phyloP scores from a whole-genome alignment of 139 green algal genomes.

The Tetradesmus obliquus region DNA sequence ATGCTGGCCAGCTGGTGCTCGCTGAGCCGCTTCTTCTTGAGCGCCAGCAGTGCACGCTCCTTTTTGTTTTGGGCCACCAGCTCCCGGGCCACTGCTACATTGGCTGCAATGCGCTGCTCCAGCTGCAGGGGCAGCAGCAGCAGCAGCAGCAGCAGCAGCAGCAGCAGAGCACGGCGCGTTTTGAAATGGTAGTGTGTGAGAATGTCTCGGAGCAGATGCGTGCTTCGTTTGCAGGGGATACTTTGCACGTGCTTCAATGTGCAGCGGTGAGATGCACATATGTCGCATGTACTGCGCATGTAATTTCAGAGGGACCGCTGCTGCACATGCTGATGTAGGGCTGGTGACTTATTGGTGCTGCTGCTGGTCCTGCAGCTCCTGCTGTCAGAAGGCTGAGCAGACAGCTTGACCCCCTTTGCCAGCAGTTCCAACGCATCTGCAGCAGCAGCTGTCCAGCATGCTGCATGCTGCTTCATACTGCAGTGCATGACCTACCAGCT shows the following conservation, averaged over 20 bases:
- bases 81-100: constrained; percentile 44
- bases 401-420: not conserved
- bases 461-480: too few relatives aligned
- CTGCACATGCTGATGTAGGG: too few relatives aligned
- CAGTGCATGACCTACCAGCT: constrained; percentile 54
- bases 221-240: too few relatives aligned
- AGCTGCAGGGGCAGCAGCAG: constrained; percentile 41
- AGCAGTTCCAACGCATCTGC: too few relatives aligned
- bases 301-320: too few relatives aligned
- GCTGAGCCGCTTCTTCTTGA: constrained; percentile 81
- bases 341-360: too few relatives aligned
- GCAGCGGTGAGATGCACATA: too few relatives aligned
- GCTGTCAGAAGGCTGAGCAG: not conserved
- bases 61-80: constrained; percentile 51
- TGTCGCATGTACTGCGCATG: too few relatives aligned
- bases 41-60: constrained; percentile 71
- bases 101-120: constrained; percentile 52
- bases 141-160: not conserved
- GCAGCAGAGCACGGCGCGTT: too few relatives aligned
- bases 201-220: too few relatives aligned
- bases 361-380: not conserved
- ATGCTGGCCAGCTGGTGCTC: constrained; percentile 68
- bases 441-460: not conserved
- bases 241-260: too few relatives aligned
- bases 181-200: too few relatives aligned